phyloP scores from a whole-genome alignment of 139 green algal genomes.

The Limnomonas spitsbergensis region DNA sequence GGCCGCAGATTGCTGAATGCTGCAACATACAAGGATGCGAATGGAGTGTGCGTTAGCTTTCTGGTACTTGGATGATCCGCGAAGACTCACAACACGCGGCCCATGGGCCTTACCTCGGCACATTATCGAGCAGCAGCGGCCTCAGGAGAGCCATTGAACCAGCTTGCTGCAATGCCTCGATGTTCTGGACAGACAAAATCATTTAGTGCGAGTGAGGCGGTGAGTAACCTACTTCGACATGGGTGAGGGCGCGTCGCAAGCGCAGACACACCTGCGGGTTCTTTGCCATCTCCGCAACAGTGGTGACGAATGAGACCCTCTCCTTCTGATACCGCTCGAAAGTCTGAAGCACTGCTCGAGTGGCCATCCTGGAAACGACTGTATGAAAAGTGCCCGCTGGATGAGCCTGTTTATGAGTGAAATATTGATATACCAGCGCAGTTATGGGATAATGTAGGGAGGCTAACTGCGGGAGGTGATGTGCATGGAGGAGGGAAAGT shows the following conservation, averaged over 20 bases:
- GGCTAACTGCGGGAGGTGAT: too few relatives aligned
- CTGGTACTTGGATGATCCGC: neutral
- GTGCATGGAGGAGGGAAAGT: too few relatives aligned
- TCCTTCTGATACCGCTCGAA: constrained; percentile 87
- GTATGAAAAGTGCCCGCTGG: too few relatives aligned
- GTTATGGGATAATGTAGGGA: too few relatives aligned
- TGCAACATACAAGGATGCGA: constrained; percentile 32
- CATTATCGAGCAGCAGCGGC: constrained; percentile 80
- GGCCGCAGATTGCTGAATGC: constrained; percentile 85
- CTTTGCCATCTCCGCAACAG: constrained; percentile 81
- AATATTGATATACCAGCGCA: too few relatives aligned
- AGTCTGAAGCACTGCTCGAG: constrained; percentile 67
- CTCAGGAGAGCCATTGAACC: constrained; percentile 77
- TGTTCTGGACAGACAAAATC: too few relatives aligned
- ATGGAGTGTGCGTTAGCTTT: neutral
- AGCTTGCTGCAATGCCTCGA: constrained; percentile 78
- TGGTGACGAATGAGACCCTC: constrained; percentile 73
- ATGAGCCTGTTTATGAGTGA: too few relatives aligned
- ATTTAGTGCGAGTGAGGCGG: neutral
- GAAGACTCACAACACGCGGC: neutral
- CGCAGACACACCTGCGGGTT: constrained; percentile 60
- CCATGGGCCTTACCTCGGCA: constrained; percentile 59
- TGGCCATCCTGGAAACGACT: constrained; percentile 67
- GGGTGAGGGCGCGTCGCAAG: too few relatives aligned
- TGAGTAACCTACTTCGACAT: too few relatives aligned